Evolutionary conservation across 2,329 filamentous ascomycete genomes (phyloP).

Genomic region (Myriosclerotinia duriaeana): DNA sequence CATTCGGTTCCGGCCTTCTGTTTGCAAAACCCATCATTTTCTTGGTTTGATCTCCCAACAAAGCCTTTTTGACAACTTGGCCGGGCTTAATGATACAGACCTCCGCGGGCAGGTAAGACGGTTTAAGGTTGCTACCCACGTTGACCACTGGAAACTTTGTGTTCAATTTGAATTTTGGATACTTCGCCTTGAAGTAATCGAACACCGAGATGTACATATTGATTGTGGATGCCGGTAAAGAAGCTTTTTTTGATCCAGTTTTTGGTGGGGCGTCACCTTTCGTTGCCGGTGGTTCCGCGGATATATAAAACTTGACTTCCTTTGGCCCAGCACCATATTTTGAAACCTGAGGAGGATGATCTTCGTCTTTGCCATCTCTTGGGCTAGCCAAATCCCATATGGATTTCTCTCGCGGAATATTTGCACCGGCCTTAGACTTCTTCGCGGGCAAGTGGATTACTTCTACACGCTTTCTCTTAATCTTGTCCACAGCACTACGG

Average conservation of each 20-base stretch:
- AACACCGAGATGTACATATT: conserved; percentile 53
- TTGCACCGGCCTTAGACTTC: conserved; percentile 39
- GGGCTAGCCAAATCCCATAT: conserved; percentile 48
- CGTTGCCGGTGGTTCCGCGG: conserved; percentile 36
- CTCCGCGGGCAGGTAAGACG: conserved; percentile 67
- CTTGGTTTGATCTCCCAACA: conserved; percentile 60
- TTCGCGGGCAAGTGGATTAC: conserved; percentile 43
- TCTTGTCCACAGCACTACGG: conserved; percentile 31
- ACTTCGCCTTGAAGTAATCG: conserved; percentile 57
- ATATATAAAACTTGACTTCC: conserved; percentile 56
- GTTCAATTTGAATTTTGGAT: conserved; percentile 49
- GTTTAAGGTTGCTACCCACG: conserved; percentile 56
- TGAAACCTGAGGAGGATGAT: conserved; percentile 42
- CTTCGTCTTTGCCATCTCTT: conserved; percentile 41
- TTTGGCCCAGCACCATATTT: conserved; percentile 49
- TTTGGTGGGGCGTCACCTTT: conserved; percentile 38
- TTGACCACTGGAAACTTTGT: conserved; percentile 61
- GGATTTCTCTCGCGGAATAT: conserved; percentile 45
- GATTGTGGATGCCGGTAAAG: conserved; percentile 34
- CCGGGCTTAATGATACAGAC: conserved; percentile 62
- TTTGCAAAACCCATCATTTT: conserved; percentile 74
- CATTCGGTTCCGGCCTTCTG: conserved; percentile 64
- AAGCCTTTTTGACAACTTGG: conserved; percentile 60
- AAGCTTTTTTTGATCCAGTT: conserved; percentile 38
- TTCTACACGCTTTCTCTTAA: conserved; percentile 46